Conservation (phyloP, 495 filamentous ascomycete species). For the Hypoxylon cercidicola region DNA sequence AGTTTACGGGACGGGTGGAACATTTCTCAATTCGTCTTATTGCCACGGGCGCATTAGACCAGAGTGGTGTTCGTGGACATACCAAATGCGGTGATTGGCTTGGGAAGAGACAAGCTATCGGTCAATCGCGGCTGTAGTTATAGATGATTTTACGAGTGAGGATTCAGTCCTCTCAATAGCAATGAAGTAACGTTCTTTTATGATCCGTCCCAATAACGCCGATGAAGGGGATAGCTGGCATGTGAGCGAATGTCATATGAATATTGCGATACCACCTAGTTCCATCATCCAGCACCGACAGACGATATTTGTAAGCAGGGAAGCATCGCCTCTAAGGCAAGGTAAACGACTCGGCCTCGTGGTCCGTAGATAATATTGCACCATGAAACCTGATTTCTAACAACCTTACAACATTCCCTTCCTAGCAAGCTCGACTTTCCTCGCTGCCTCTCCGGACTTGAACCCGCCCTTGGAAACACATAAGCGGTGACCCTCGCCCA, state of each 20-base stretch:
- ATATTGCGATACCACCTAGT: neutral
- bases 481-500: slow-evolving; percentile 81
- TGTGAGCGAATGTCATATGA: no score
- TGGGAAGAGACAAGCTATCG: slow-evolving; percentile 4
- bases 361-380: slow-evolving; percentile 7
- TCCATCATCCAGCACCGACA: neutral
- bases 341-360: neutral
- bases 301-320: no score
- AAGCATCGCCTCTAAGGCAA: neutral
- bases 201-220: neutral
- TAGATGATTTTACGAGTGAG: slow-evolving; percentile 16
- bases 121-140: slow-evolving; percentile 30
- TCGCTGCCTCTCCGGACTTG: slow-evolving; percentile 74
- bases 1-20: slow-evolving; percentile 33
- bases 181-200: slow-evolving; percentile 27
- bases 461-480: slow-evolving; percentile 87
- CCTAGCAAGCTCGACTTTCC: slow-evolving; percentile 83
- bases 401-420: slow-evolving; percentile 76
- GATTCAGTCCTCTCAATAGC: slow-evolving; percentile 1
- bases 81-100: slow-evolving; percentile 5
- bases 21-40: slow-evolving; percentile 14
- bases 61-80: slow-evolving; percentile 29
- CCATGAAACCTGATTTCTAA: neutral
- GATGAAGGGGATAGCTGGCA: neutral
- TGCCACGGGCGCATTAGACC: slow-evolving; percentile 30